A percentile compares a stretch with the other conserved stretches of the same genome.
phyloP scores from a whole-genome alignment of 495 filamentous ascomycete genomes.

The Aspergillus ostianus region DNA sequence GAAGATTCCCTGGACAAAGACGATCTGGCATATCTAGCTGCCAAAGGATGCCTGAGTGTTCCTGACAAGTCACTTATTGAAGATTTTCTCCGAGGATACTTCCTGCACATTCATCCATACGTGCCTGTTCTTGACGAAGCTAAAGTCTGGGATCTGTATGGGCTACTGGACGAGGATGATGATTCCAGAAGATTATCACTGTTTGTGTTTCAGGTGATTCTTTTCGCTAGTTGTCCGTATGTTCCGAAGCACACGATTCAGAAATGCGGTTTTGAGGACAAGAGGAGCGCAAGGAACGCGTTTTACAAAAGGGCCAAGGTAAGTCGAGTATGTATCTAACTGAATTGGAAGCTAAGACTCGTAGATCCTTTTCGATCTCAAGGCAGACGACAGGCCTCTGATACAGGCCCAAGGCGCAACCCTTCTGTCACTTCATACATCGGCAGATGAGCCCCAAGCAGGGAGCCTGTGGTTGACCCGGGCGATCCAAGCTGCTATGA shows the following conservation, averaged over 20 bases:
- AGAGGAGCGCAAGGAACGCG: slow-evolving; percentile 39
- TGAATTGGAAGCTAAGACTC: neutral
- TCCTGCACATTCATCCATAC: slow-evolving; percentile 46
- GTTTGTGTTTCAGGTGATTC: slow-evolving; percentile 47
- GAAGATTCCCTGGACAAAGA: slow-evolving; percentile 38
- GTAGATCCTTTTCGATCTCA: slow-evolving; percentile 30
- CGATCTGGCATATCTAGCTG: slow-evolving; percentile 43
- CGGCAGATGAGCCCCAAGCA: slow-evolving; percentile 35
- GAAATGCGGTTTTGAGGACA: slow-evolving; percentile 42
- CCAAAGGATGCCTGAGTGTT: slow-evolving; percentile 42
- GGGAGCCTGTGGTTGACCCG: slow-evolving; percentile 47
- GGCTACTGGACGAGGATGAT: neutral
- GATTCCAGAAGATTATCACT: slow-evolving; percentile 35
- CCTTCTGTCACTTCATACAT: slow-evolving; percentile 42
- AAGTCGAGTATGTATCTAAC: slow-evolving; percentile 10
- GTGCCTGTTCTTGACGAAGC: slow-evolving; percentile 48
- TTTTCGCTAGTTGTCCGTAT: slow-evolving; percentile 49
- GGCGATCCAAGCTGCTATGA: slow-evolving; percentile 48
- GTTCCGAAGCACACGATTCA: slow-evolving; percentile 39
- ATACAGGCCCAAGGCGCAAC: slow-evolving; percentile 43
- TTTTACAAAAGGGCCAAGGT: slow-evolving; percentile 46
- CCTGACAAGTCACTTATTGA: slow-evolving; percentile 36
- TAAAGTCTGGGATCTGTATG: slow-evolving; percentile 46
- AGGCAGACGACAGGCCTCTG: slow-evolving; percentile 29
- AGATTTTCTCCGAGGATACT: slow-evolving; percentile 49